phyloP scores from a whole-genome alignment of 257 asterid species.

The Gardenia jasminoides region DNA sequence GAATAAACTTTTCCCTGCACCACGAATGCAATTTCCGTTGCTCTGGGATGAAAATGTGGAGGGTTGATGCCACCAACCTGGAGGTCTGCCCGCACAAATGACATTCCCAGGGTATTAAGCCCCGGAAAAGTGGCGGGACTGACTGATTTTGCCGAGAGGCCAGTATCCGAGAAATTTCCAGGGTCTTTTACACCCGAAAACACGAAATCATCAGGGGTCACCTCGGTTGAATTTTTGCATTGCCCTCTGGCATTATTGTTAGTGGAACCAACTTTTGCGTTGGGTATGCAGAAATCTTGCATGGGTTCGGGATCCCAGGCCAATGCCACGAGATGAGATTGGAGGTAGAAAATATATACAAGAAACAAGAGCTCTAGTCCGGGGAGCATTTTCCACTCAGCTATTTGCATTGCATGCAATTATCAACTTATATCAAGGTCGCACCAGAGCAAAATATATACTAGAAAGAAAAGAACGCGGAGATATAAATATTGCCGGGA shows the following conservation, averaged over 20 bases:
- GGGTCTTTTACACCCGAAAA: conserved; percentile 43
- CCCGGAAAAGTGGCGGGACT: conserved; percentile 43
- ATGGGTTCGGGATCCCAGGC: conserved; percentile 58
- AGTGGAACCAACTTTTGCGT: conserved; percentile 8
- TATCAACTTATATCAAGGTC: background rate
- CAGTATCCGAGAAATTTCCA: conserved; percentile 43
- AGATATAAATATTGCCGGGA: background rate
- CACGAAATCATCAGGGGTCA: conserved; percentile 46
- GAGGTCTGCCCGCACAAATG: conserved; percentile 51
- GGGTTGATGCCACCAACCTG: conserved; percentile 55
- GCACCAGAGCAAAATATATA: conserved; percentile 18
- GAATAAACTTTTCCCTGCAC: conserved; percentile 49
- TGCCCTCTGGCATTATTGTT: conserved; percentile 1
- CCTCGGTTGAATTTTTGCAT: conserved; percentile 40
- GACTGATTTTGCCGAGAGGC: conserved; percentile 40
- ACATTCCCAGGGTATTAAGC: conserved; percentile 58
- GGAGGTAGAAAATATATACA: conserved; percentile 12
- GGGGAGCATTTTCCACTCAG: conserved; percentile 21
- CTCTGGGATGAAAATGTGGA: conserved; percentile 57
- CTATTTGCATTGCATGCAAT: background rate
- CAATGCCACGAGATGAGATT: conserved; percentile 8
- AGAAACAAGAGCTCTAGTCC: conserved; percentile 5
- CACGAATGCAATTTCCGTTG: conserved; percentile 50
- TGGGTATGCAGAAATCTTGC: conserved; percentile 55
- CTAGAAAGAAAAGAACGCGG: background rate